A percentile compares a stretch with the other conserved stretches of the same genome.
These are phyloP conservation scores for Euphorbia schlechtendalii DNA, from an alignment of 441 rosid genomes.

Conservation along the genomic window DNA sequence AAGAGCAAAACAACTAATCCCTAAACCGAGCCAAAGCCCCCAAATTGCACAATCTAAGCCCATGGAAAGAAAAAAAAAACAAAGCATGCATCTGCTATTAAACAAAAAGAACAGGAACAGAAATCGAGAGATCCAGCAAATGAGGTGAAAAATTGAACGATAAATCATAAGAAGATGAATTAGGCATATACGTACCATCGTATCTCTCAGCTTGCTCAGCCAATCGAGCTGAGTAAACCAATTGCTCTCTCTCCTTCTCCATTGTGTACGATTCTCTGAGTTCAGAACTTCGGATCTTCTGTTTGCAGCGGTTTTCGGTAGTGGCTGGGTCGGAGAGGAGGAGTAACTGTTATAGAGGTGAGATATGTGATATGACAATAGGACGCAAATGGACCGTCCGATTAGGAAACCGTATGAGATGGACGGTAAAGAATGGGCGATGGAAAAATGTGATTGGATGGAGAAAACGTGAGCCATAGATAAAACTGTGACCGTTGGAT, in stretches of 20 bases:
- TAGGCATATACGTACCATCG: constrained; percentile 38
- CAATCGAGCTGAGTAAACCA: constrained; percentile 73
- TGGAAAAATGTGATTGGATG: constrained; percentile 9
- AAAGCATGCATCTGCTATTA: not conserved
- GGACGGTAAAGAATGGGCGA: constrained; percentile 21
- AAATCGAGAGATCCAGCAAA: constrained; percentile 4
- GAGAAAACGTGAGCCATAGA: constrained; percentile 8
- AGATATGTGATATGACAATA: constrained; percentile 6
- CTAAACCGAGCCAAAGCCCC: not conserved
- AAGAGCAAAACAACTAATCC: not conserved
- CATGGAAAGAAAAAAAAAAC: not conserved
- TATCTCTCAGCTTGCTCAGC: constrained; percentile 93
- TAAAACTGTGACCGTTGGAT: constrained; percentile 31
- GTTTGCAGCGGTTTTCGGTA: not conserved
- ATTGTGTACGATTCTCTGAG: constrained; percentile 18
- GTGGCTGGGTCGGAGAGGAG: not conserved
- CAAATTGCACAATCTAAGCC: not conserved
- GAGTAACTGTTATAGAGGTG: too few relatives aligned
- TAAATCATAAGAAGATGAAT: not conserved
- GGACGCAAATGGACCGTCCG: constrained; percentile 26
- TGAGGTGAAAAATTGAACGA: not conserved
- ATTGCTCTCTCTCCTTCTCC: constrained; percentile 80
- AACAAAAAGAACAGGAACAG: not conserved
- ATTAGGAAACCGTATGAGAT: constrained; percentile 14
- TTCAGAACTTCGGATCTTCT: not conserved